Base-by-base conservation (phyloP, 208 protist species). In the Naegleria fowleri region DNA sequence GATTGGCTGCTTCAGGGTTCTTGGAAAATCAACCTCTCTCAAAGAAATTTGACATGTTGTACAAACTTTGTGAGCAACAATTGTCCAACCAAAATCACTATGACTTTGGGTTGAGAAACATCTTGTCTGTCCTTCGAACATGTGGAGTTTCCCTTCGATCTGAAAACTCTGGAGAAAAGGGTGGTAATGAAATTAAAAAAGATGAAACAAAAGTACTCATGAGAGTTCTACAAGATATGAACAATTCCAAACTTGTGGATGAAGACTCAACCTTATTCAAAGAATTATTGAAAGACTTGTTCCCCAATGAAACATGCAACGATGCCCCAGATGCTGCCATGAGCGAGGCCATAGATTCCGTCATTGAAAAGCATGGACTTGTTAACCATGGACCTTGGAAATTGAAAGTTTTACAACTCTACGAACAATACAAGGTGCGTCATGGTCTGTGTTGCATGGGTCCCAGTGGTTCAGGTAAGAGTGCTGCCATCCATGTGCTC, bases 41-140 rank as follows among this genome's bases (percentile, higher is more conserved):
- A 0, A 94, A 96, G 92, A 98, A 98, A 93, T 98, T 98, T 92
- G 92, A 93, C 87, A 79, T 96, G 41, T 94, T 98, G 7, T 98
- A 98, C 90, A 33, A 51, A 22, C 93, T 98, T 29, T 97, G 96
- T 92, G 94, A 97, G 88, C 86, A 96, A 93, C 96, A 98, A 93
- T 93, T 98, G 36, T 97, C 96, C n/a, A 92, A 94, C 58, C 96
- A 98, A 93, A 40, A 76, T 2, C 97, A 98, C 92, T 98, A 98
- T 92, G 96, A 97, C 92, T 97, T 97, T 93, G 96, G 96, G 83
- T 93, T 98, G 41, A 93, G 97, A 67, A 97, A 97, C 91, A 98
- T 98, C 90, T 92, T 98, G 25, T 96, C 96, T 11, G 96, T 98
- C 67, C 93, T 98, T n/a, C 90, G 96, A 51, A 97, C 95, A 13